phyloP scores from a whole-genome alignment of 805 yeast species.

The Clavispora fructus region DNA sequence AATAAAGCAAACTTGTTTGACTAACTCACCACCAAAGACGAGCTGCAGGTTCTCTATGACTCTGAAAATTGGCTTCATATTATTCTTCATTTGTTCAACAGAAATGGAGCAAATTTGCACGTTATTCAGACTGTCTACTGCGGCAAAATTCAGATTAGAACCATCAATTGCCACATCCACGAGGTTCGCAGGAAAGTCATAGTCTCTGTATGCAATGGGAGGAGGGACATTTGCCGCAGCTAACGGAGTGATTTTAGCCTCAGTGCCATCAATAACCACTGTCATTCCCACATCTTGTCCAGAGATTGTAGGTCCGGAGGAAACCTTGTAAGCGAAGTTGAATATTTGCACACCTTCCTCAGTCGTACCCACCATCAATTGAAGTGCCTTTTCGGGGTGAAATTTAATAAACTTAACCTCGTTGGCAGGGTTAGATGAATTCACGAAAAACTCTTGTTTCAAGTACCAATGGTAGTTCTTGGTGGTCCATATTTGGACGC shows the following conservation, averaged over 20 bases:
- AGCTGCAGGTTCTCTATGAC: constrained; percentile 23
- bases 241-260: constrained; percentile 73
- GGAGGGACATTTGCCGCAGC: constrained; percentile 90
- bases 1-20: constrained; percentile 62
- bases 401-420: constrained; percentile 51
- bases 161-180: constrained; percentile 60
- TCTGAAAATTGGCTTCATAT: constrained; percentile 41
- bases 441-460: constrained; percentile 63
- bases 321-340: constrained; percentile 59
- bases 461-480: constrained; percentile 95
- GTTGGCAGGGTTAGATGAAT: constrained; percentile 18
- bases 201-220: constrained; percentile 73
- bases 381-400: constrained; percentile 86
- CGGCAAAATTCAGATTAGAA: constrained; percentile 55
- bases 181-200: constrained; percentile 49
- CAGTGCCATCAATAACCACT: constrained; percentile 73
- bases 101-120: constrained; percentile 35
- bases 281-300: constrained; percentile 77
- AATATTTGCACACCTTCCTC: constrained; percentile 48
- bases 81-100: constrained; percentile 43
- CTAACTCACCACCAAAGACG: constrained; percentile 36
- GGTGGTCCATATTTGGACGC: constrained; percentile 83
- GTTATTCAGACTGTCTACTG: constrained; percentile 42
- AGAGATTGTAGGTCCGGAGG: constrained; percentile 61
- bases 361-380: constrained; percentile 60